These are phyloP conservation scores for Cryptococcus hybrid DNA, from an alignment of 1,284 basidiomycete genomes.

Conservation along the genomic window DNA sequence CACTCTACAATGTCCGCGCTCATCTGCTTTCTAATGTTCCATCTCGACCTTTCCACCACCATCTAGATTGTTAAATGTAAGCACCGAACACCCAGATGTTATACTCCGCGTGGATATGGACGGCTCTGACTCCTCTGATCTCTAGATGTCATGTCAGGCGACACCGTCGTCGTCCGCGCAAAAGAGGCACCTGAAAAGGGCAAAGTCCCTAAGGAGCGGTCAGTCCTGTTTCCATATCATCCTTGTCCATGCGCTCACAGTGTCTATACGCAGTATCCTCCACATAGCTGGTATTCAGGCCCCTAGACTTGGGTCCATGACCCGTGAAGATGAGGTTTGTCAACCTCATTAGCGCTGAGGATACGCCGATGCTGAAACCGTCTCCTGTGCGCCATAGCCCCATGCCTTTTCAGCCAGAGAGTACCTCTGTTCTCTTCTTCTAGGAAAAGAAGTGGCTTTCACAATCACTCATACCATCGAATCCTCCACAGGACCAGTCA, in stretches of 20 bases:
- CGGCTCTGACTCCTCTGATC: neutral
- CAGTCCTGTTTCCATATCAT: slow-evolving; percentile 19
- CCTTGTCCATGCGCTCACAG: neutral
- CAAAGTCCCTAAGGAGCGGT: slow-evolving; percentile 85
- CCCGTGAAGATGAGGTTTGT: slow-evolving; percentile 80
- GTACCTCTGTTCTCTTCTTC: slow-evolving; percentile 76
- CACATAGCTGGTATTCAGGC: slow-evolving; percentile 81
- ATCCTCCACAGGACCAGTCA: slow-evolving; percentile 9
- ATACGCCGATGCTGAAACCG: neutral
- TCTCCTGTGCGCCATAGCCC: slow-evolving; percentile 54
- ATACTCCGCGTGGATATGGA: too few species aligned
- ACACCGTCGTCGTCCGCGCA: slow-evolving; percentile 73
- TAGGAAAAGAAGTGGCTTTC: slow-evolving; percentile 73
- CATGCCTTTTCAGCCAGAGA: slow-evolving; percentile 93
- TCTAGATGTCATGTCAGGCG: slow-evolving; percentile 80
- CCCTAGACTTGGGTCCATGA: slow-evolving; percentile 73
- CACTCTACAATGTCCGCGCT: too few species aligned
- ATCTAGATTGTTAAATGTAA: too few species aligned
- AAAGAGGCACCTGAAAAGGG: slow-evolving; percentile 73
- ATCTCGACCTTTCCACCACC: too few species aligned
- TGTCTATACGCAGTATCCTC: slow-evolving; percentile 59
- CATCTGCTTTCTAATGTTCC: too few species aligned
- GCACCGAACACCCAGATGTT: too few species aligned
- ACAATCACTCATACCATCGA: slow-evolving; percentile 45
- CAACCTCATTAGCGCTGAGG: neutral